phyloP scores from a whole-genome alignment of 2,329 filamentous ascomycete species.

The Trichoderma aggressivum region DNA sequence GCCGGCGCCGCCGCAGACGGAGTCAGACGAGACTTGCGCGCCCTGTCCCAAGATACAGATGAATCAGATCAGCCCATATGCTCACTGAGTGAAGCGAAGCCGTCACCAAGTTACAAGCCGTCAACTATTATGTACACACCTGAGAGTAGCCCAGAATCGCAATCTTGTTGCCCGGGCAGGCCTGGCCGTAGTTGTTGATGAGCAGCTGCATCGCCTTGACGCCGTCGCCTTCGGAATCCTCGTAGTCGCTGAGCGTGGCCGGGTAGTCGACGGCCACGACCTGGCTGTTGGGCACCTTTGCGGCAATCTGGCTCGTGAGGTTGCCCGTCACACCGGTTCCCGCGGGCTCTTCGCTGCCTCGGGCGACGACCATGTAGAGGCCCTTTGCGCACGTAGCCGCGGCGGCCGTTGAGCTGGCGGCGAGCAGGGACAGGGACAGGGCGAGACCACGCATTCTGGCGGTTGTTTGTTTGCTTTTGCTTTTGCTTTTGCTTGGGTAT shows the following conservation, averaged over 20 bases:
- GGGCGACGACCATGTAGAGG: constrained; percentile 40
- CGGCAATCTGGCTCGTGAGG: constrained; percentile 33
- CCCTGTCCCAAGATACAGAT: constrained; percentile 30
- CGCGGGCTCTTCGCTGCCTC: constrained; percentile 36
- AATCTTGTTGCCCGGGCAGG: constrained; percentile 40
- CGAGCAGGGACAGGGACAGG: constrained; percentile 16
- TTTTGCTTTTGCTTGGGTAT: neutral
- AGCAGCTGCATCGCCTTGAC: constrained; percentile 30
- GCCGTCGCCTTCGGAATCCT: constrained; percentile 35
- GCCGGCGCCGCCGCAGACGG: constrained; percentile 37
- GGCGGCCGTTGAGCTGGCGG: constrained; percentile 10
- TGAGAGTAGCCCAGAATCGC: constrained; percentile 43
- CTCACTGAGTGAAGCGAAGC: neutral
- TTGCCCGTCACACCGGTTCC: constrained; percentile 35
- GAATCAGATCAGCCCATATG: neutral
- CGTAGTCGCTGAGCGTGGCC: constrained; percentile 34
- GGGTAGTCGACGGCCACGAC: constrained; percentile 39
- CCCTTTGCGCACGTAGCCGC: constrained; percentile 33
- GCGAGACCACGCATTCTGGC: constrained; percentile 15
- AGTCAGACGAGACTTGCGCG: constrained; percentile 37
- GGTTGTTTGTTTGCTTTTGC: neutral
- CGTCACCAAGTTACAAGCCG: neutral
- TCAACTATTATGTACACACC: constrained; percentile 23
- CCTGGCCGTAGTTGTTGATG: constrained; percentile 32
- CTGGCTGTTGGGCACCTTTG: constrained; percentile 33